Base-by-base conservation (phyloP, 1,139 yeast genomes). In the Suzukiozyma palmioleophila region DNA sequence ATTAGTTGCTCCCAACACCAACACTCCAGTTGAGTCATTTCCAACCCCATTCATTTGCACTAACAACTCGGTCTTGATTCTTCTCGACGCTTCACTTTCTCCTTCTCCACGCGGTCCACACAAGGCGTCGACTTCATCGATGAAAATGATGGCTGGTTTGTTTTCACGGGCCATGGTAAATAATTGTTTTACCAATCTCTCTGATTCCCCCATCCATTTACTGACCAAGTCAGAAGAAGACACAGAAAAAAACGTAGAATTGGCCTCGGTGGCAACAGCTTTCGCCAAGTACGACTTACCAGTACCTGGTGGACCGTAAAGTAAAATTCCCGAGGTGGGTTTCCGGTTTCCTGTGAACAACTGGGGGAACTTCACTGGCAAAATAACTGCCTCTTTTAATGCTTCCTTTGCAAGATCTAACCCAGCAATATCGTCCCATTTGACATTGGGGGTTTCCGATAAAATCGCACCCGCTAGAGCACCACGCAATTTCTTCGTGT, bases 1-100 rank as follows among this genome's bases (percentile, higher is more conserved):
- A 60, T 94, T 94, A 4, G 99, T 94, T 2, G 99, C 99, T 21
- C 98, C 99, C 38, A 94, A 70, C 0, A 94, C 98, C 33, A 94
- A 69, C 2, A 94, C 97, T 8, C 99, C 98, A 38, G 76, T 75
- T 1, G 96, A 70, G 59, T 94, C 98, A 57, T 88, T 90, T 11
- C 98, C 98, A 6, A 94, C 98, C 52, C 98, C 99, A 60, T 92
- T 92, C 98, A 94, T 94, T 60, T 94, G 98, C 8, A 94, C 97
- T 54, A 94, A 74, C 41, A 94, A 71, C 60, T 94, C 99, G 0
- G 98, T 94, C 60, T 94, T 92, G 55, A 94, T 90, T 67, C 98
- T 81, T 58, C 98, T 77, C 37, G 90, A 81, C 0, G 98, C 98
- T 62, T 94, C 99, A 51, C 95, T 83, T 59, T 92, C 98, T 21